Evolutionary conservation across 1,284 basidiomycete genomes (phyloP), one percentile per base, ranked within the genome.

Genomic region (Exobasidium rhododendri): DNA sequence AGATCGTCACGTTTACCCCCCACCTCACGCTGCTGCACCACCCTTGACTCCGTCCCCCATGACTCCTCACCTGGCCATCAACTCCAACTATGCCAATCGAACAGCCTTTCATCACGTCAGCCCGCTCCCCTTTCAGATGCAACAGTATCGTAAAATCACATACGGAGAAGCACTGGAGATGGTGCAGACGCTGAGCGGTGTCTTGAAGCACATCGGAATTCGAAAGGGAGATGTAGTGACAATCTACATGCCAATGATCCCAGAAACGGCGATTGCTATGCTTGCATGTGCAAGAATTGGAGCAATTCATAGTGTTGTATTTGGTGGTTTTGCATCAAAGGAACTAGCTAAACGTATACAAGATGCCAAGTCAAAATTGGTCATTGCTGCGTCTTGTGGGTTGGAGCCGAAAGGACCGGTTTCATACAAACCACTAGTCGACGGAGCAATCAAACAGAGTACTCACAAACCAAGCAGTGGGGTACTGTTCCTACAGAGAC

Each of bases 191-290:
- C 65, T 75, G 2, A 73, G 75, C 20, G 75, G 75, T 4, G 69
- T 78, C 4, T 57, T 78, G 29, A 66, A 66, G 6, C 61, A 64
- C 43, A 64, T 66, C 45, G 67, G 71, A 1, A 70, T 78, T 20
- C 24, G 52, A 7, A 78, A 75, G 57, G 77, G 77, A 5, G 77
- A 78, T 63, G 49, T 52, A 4, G 58, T 62, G 11, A 66, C 75
- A 43, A 71, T 78, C 53, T 78, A 78, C 64, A 70, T 78, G 67
- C 75, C 78, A 32, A 79, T 78, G 76, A 67, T 77, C 4, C 65
- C 68, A 45, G 75, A 78, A 46, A 71, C 77, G 4, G 69, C 70
- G 10, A 61, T 78, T 32, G 74, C 76, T 2, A 75, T 78, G 70
- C 57, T 78, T 4, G 76, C 76, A 0, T 75, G 73, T 56, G 71